These are phyloP conservation scores for Perilla frutescens DNA, from an alignment of 257 asterid genomes.

Conservation along the genomic window DNA sequence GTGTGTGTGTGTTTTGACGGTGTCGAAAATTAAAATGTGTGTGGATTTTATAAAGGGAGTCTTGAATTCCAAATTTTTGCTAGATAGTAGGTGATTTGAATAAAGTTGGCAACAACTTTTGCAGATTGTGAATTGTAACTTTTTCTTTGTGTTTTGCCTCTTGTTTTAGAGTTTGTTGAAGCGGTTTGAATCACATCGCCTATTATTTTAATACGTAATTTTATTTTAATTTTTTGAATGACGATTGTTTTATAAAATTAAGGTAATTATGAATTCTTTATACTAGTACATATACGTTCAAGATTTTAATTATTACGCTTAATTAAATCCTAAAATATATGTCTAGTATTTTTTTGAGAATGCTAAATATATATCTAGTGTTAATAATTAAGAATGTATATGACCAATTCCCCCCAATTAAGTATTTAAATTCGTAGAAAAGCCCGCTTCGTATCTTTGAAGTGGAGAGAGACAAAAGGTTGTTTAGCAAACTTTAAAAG, in stretches of 20 bases:
- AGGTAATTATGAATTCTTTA: too few relatives aligned
- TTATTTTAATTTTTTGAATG: too few relatives aligned
- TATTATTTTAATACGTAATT: not conserved
- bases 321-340: too few relatives aligned
- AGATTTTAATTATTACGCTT: too few relatives aligned
- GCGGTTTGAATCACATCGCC: not conserved
- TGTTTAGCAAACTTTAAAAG: not conserved
- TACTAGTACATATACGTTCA: too few relatives aligned
- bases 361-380: too few relatives aligned
- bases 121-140: slow-evolving; percentile 47
- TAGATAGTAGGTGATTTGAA: slow-evolving; percentile 62
- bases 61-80: slow-evolving; percentile 51
- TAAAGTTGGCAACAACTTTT: slow-evolving; percentile 70
- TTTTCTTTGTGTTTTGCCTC: slow-evolving; percentile 38
- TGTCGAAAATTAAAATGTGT: slow-evolving; percentile 27
- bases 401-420: too few relatives aligned
- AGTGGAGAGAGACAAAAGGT: slow-evolving; percentile 4
- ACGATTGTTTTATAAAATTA: too few relatives aligned
- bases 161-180: slow-evolving; percentile 11
- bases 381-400: too few relatives aligned
- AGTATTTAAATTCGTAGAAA: not conserved
- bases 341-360: too few relatives aligned
- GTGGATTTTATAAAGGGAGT: slow-evolving; percentile 54
- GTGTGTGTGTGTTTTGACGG: slow-evolving; percentile 29
- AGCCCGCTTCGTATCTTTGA: slow-evolving; percentile 24